These are phyloP conservation scores for Nepenthes gracilis DNA, from an alignment of 148 eudicot genomes.

Conservation along the genomic window DNA sequence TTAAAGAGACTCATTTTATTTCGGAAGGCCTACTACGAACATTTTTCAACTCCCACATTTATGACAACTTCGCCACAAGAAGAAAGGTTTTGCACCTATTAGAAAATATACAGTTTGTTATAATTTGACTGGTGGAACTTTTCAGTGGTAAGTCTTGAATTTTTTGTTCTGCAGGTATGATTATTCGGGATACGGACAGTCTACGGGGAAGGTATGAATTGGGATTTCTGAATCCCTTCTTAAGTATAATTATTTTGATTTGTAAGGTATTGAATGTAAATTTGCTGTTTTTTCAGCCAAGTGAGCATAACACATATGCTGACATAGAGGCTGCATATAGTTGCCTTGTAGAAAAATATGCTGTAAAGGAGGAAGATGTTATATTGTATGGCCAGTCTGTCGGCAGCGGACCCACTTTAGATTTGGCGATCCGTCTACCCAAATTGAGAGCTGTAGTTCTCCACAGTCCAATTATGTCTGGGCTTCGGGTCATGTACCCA, in stretches of 20 bases:
- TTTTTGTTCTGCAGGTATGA: slow-evolving; percentile 58
- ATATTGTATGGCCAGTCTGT: slow-evolving; percentile 92
- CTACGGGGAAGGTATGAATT: slow-evolving; percentile 68
- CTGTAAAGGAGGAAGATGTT: slow-evolving; percentile 79
- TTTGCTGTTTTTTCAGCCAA: slow-evolving; percentile 44
- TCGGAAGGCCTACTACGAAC: too few relatives aligned
- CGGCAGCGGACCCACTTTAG: slow-evolving; percentile 93
- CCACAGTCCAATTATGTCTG: slow-evolving; percentile 90
- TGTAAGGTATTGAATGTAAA: background rate
- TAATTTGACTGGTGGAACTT: background rate
- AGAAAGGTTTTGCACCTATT: background rate
- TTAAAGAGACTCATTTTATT: too few relatives aligned
- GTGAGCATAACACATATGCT: slow-evolving; percentile 86
- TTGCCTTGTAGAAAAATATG: slow-evolving; percentile 74
- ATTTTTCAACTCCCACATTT: too few relatives aligned
- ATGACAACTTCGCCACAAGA: too few relatives aligned
- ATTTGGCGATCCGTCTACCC: slow-evolving; percentile 65
- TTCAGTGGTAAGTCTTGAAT: background rate
- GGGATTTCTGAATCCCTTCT: background rate
- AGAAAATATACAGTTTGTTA: background rate
- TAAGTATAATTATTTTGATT: background rate
- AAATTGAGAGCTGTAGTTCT: slow-evolving; percentile 83
- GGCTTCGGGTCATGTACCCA: slow-evolving; percentile 88
- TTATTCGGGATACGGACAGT: slow-evolving; percentile 90
- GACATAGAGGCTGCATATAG: slow-evolving; percentile 91